Percentiles rank a stretch among this genome's conserved stretches.
These are phyloP conservation scores for Talaromyces liani DNA, from an alignment of 495 filamentous ascomycete species.

Conservation along the genomic window DNA sequence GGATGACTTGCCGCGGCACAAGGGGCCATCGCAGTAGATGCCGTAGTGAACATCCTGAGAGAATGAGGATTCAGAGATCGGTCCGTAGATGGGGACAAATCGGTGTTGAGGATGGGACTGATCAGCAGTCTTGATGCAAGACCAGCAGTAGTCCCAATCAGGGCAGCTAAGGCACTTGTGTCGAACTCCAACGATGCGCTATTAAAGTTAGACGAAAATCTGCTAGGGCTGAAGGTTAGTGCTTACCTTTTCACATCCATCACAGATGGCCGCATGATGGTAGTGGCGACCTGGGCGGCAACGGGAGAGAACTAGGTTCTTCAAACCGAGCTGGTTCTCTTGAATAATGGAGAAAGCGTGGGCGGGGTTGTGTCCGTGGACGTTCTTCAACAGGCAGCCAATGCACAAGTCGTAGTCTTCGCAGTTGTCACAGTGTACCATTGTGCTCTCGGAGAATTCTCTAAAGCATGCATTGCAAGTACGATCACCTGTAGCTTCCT, in stretches of 20 bases:
- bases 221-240: background rate
- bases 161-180: slow-evolving; percentile 98
- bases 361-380: slow-evolving; percentile 88
- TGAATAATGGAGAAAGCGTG: slow-evolving; percentile 58
- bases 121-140: slow-evolving; percentile 58
- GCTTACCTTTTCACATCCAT: slow-evolving; percentile 79
- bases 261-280: slow-evolving; percentile 82
- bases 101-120: slow-evolving; percentile 76
- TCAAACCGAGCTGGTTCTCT: slow-evolving; percentile 31
- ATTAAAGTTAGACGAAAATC: slow-evolving; percentile 18
- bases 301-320: slow-evolving; percentile 45
- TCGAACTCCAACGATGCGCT: slow-evolving; percentile 79
- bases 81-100: slow-evolving; percentile 82
- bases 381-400: slow-evolving; percentile 62
- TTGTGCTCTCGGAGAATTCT: slow-evolving; percentile 65
- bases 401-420: slow-evolving; percentile 91
- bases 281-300: slow-evolving; percentile 76
- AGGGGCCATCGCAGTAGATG: slow-evolving; percentile 92
- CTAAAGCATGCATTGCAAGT: slow-evolving; percentile 91
- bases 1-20: slow-evolving; percentile 58
- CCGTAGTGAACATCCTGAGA: slow-evolving; percentile 60
- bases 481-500: slow-evolving; percentile 37
- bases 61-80: slow-evolving; percentile 50
- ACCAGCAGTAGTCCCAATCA: slow-evolving; percentile 94
- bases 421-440: slow-evolving; percentile 79